Percentiles rank a stretch among this genome's conserved stretches.
Evolutionary conservation across 768 basidiomycete genomes (phyloP).

Genomic region (Porphyrellus cyaneotinctus): DNA sequence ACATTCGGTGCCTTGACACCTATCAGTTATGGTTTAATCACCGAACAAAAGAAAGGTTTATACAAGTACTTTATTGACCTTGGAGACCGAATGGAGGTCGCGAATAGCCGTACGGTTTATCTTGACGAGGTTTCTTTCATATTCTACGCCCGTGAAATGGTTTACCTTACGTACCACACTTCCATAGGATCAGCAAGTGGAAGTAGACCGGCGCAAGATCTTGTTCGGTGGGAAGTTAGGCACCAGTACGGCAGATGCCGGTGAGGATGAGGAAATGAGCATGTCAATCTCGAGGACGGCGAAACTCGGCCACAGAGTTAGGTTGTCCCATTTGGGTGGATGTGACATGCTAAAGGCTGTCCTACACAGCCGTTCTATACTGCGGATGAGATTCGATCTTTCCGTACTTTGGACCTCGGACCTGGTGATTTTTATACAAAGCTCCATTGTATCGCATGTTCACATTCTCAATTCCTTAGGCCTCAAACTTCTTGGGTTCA

Average conservation of each 20-base stretch:
- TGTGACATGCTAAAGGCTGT: conserved; percentile 1
- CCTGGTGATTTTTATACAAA: conserved; percentile 48
- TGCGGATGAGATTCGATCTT: conserved; percentile 74
- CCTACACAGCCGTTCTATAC: conserved; percentile 73
- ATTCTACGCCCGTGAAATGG: background rate
- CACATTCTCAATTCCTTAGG: conserved; percentile 37
- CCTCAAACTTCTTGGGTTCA: conserved; percentile 92
- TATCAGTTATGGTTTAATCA: conserved; percentile 78
- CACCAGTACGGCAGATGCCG: conserved; percentile 26
- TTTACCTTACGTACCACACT: conserved; percentile 5
- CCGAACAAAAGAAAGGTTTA: conserved; percentile 79
- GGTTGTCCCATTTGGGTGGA: background rate
- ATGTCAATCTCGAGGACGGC: conserved; percentile 41
- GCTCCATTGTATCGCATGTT: background rate
- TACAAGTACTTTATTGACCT: conserved; percentile 83
- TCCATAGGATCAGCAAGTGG: conserved; percentile 26
- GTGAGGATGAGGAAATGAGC: conserved; percentile 37
- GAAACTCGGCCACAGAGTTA: conserved; percentile 50
- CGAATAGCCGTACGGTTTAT: conserved; percentile 63
- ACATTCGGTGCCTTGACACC: conserved; percentile 3
- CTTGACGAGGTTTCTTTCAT: conserved; percentile 55
- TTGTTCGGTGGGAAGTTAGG: conserved; percentile 37
- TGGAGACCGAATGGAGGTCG: conserved; percentile 75
- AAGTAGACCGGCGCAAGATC: conserved; percentile 25
- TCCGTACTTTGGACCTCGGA: conserved; percentile 75